phyloP scores from a whole-genome alignment of 805 yeast genomes.

The Lipomyces oligophaga region DNA sequence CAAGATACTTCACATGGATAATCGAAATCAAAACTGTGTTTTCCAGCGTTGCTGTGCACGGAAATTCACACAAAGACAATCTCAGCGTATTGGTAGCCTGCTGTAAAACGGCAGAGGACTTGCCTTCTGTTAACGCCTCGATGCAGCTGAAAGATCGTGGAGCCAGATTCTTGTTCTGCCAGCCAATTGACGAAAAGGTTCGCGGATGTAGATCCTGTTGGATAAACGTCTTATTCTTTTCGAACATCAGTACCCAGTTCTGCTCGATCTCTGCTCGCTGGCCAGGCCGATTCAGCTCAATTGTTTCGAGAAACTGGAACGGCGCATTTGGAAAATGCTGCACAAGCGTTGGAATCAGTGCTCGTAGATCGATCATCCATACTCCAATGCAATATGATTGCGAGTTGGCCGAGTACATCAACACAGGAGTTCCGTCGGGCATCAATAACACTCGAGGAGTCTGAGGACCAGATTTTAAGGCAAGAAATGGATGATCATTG shows the following conservation, averaged over 20 bases:
- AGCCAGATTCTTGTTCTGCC: conserved; percentile 25
- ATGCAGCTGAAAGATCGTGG: conserved; percentile 24
- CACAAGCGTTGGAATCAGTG: conserved; percentile 12
- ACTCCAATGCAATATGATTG: conserved; percentile 20
- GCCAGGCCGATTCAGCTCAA: conserved; percentile 25
- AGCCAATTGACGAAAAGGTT: conserved; percentile 16
- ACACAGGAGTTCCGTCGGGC: conserved; percentile 23
- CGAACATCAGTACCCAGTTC: conserved; percentile 25
- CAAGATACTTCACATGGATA: conserved; percentile 23
- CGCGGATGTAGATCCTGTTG: conserved; percentile 26
- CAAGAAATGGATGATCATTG: conserved; percentile 18
- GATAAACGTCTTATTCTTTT: conserved; percentile 20
- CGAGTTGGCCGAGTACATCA: conserved; percentile 25
- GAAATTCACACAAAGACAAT: conserved; percentile 26
- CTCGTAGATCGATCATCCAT: conserved; percentile 25
- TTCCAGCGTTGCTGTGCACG: conserved; percentile 25
- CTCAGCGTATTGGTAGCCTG: conserved; percentile 27
- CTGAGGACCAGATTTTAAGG: conserved; percentile 25
- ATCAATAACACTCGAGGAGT: conserved; percentile 22
- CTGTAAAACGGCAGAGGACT: conserved; percentile 12
- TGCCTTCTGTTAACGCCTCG: conserved; percentile 8
- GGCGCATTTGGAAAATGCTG: conserved; percentile 19
- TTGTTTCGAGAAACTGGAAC: conserved; percentile 10
- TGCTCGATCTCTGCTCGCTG: conserved; percentile 16
- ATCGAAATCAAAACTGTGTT: conserved; percentile 27